These are phyloP conservation scores for Tricholomella constricta DNA, from an alignment of 768 basidiomycete species.

Conservation along the genomic window DNA sequence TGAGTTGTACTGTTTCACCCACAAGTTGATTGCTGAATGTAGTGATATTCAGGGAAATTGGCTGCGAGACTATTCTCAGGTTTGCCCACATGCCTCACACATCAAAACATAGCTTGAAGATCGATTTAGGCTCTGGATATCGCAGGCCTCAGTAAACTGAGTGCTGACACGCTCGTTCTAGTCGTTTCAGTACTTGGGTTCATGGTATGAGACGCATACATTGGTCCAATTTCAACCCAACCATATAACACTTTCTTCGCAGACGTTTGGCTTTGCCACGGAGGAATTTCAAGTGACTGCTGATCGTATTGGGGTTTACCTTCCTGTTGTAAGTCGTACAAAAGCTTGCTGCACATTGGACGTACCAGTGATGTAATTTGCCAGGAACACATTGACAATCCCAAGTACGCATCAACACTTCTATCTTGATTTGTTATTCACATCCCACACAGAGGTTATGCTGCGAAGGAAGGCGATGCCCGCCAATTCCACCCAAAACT, in stretches of 20 bases:
- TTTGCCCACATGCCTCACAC: constrained; percentile 17
- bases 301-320: constrained; percentile 75
- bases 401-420: constrained; percentile 46
- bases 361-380: not conserved
- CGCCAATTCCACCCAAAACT: constrained; percentile 70
- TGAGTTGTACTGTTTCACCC: constrained; percentile 26
- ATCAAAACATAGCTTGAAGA: not conserved
- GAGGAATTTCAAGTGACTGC: constrained; percentile 72
- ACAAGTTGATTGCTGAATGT: not conserved
- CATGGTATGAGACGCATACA: constrained; percentile 37
- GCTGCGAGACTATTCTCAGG: constrained; percentile 72
- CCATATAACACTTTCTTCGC: not conserved
- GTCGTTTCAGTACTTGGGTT: constrained; percentile 61
- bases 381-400: constrained; percentile 79
- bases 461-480: constrained; percentile 68
- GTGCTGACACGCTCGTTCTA: constrained; percentile 62
- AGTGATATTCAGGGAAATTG: constrained; percentile 53
- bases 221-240: not conserved
- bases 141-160: constrained; percentile 65
- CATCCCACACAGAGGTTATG: constrained; percentile 55
- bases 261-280: constrained; percentile 67
- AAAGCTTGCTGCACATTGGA: not conserved
- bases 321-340: constrained; percentile 55
- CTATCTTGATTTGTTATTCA: not conserved
- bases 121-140: constrained; percentile 64